These are phyloP conservation scores for Neonothopanus nambi DNA, from an alignment of 1,284 basidiomycete genomes.

Conservation along the genomic window DNA sequence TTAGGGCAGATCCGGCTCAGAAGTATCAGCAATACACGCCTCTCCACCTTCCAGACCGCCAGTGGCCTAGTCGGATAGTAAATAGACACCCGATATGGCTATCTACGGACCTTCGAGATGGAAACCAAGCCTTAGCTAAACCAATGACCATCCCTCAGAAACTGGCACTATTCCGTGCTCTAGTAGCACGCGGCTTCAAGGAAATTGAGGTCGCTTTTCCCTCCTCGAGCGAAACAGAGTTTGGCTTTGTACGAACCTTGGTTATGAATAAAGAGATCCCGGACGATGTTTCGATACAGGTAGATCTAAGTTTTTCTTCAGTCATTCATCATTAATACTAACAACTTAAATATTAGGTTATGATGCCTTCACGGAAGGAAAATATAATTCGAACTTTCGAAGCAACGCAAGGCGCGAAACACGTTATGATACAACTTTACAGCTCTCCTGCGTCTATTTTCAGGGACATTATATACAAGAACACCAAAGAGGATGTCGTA, in stretches of 20 bases:
- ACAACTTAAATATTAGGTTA: conserved; percentile 52
- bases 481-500: conserved; percentile 65
- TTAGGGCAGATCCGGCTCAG: too few relatives aligned
- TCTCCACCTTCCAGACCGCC: conserved; percentile 36
- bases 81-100: conserved; percentile 81
- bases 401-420: conserved; percentile 79
- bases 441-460: conserved; percentile 88
- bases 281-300: conserved; percentile 90
- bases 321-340: conserved; percentile 7
- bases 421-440: conserved; percentile 92
- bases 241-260: conserved; percentile 78
- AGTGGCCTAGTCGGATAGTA: conserved; percentile 79
- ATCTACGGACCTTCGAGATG: conserved; percentile 88
- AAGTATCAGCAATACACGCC: too few relatives aligned
- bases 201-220: conserved; percentile 90
- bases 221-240: conserved; percentile 88
- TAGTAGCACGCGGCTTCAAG: conserved; percentile 86
- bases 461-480: conserved; percentile 86
- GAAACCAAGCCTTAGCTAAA: conserved; percentile 87
- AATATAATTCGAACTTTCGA: conserved; percentile 68
- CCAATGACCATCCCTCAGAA: conserved; percentile 88
- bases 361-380: conserved; percentile 70
- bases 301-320: conserved; percentile 34
- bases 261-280: conserved; percentile 74
- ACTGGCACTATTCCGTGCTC: conserved; percentile 73